Percentiles rank a stretch among this genome's conserved stretches.
These are phyloP conservation scores for Dentipellis fragilis DNA, from an alignment of 768 basidiomycete species.

Conservation along the genomic window DNA sequence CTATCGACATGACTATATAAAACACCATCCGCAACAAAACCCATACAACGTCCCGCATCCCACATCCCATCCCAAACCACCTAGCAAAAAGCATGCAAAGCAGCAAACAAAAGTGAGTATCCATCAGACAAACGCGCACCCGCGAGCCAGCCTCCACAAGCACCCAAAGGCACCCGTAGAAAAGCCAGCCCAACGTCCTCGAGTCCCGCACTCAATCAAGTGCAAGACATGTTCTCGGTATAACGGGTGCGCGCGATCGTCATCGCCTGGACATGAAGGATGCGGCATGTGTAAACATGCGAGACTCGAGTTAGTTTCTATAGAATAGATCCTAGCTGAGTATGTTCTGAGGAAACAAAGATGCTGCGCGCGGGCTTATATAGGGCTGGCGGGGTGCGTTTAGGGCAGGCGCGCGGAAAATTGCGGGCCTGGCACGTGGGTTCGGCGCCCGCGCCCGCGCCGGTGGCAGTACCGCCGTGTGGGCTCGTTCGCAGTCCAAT, in stretches of 20 bases:
- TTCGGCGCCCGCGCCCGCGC: too few species aligned
- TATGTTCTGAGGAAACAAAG: conserved; percentile 48
- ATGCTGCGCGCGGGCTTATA: not conserved
- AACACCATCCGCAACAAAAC: not conserved
- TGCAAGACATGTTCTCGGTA: conserved; percentile 53
- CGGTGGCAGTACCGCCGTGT: too few species aligned
- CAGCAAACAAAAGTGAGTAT: too few species aligned
- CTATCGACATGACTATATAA: not conserved
- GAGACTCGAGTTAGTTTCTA: too few species aligned
- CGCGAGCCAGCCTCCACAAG: not conserved
- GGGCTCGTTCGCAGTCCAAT: too few species aligned
- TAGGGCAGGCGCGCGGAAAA: not conserved
- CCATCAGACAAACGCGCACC: not conserved
- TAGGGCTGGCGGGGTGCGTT: not conserved
- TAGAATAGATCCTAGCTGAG: conserved; percentile 76
- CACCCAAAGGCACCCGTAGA: not conserved
- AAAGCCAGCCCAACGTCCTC: not conserved
- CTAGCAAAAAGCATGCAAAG: too few species aligned
- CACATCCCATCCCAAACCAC: not conserved
- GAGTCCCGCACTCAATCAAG: not conserved
- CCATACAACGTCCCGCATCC: not conserved
- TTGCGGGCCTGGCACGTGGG: too few species aligned
- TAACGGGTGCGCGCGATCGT: conserved; percentile 52
- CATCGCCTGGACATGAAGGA: conserved; percentile 66
- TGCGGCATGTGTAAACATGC: conserved; percentile 68